Percentiles rank a stretch among this genome's conserved stretches.
These are phyloP conservation scores for Calamus simplicifolius DNA, from an alignment of 176 grass and related monocot species.

Conservation along the genomic window DNA sequence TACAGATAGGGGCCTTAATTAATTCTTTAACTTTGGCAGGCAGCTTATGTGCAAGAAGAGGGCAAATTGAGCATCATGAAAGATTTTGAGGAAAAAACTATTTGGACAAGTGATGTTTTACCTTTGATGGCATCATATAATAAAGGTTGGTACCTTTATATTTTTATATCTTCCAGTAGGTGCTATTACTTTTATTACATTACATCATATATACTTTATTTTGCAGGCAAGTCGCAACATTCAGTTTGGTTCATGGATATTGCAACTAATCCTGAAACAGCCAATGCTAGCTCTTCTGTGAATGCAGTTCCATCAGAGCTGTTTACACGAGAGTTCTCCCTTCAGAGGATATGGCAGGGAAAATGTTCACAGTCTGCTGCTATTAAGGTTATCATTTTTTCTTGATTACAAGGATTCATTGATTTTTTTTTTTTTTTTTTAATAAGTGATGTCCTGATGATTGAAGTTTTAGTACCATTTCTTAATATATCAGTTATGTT, in stretches of 20 bases:
- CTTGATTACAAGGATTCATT: background rate
- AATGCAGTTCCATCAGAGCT: slow-evolving; percentile 32
- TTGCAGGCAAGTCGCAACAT: slow-evolving; percentile 78
- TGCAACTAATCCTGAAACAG: slow-evolving; percentile 31
- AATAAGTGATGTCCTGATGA: no score
- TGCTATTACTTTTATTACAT: background rate
- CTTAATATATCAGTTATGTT: no score
- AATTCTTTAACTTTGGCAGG: slow-evolving; percentile 42
- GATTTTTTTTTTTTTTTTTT: no score
- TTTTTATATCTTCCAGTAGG: slow-evolving; percentile 13
- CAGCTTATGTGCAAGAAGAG: slow-evolving; percentile 72
- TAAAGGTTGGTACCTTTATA: slow-evolving; percentile 51
- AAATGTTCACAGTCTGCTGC: slow-evolving; percentile 66
- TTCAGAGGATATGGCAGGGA: slow-evolving; percentile 86
- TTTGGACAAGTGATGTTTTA: slow-evolving; percentile 82
- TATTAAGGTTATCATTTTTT: slow-evolving; percentile 58
- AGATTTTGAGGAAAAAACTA: slow-evolving; percentile 92
- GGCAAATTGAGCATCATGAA: slow-evolving; percentile 62
- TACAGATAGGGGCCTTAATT: background rate
- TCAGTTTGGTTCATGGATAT: slow-evolving; percentile 69
- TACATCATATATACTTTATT: background rate
- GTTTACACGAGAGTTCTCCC: slow-evolving; percentile 46
- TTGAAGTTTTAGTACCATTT: no score
- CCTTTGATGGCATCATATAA: slow-evolving; percentile 93
- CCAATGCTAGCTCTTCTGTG: slow-evolving; percentile 22